These are phyloP conservation scores for Huntiella abstrusa DNA, from an alignment of 2,329 filamentous ascomycete species.

Conservation along the genomic window DNA sequence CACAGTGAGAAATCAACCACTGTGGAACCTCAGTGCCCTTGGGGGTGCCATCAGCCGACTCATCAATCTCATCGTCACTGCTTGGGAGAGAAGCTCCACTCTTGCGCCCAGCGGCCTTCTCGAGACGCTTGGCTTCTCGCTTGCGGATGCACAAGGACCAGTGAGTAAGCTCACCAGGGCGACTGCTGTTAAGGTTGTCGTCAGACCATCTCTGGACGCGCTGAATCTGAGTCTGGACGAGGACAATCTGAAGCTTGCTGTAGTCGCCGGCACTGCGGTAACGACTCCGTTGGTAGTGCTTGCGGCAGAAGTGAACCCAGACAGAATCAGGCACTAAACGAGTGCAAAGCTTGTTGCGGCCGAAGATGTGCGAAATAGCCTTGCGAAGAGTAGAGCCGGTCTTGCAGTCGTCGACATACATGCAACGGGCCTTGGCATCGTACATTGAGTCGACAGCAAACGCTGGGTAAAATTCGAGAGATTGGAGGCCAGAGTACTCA, in stretches of 20 bases:
- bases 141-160: conserved; percentile 48
- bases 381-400: conserved; percentile 48
- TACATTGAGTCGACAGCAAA: conserved; percentile 11
- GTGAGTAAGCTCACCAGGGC: conserved; percentile 28
- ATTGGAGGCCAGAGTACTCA: conserved; percentile 8
- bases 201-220: conserved; percentile 45
- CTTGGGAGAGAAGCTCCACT: conserved; percentile 15
- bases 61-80: conserved; percentile 17
- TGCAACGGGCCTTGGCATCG: conserved; percentile 10
- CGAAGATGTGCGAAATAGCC: conserved; percentile 65
- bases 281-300: conserved; percentile 60
- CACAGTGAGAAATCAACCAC: conserved; percentile 30
- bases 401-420: conserved; percentile 26
- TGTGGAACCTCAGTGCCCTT: conserved; percentile 26
- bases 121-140: conserved; percentile 40
- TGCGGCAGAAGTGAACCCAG: conserved; percentile 63
- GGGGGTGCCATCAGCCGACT: conserved; percentile 18
- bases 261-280: conserved; percentile 48
- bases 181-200: conserved; percentile 22
- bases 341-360: conserved; percentile 64
- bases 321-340: conserved; percentile 47
- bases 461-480: conserved; percentile 10
- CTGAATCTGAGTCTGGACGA: conserved; percentile 43
- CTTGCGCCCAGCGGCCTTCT: conserved; percentile 16
- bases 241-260: conserved; percentile 40